Percentiles rank a stretch among this genome's conserved stretches.
Evolutionary conservation across 805 yeast species (phyloP).

Genomic region (Teunomyces funiuensis): DNA sequence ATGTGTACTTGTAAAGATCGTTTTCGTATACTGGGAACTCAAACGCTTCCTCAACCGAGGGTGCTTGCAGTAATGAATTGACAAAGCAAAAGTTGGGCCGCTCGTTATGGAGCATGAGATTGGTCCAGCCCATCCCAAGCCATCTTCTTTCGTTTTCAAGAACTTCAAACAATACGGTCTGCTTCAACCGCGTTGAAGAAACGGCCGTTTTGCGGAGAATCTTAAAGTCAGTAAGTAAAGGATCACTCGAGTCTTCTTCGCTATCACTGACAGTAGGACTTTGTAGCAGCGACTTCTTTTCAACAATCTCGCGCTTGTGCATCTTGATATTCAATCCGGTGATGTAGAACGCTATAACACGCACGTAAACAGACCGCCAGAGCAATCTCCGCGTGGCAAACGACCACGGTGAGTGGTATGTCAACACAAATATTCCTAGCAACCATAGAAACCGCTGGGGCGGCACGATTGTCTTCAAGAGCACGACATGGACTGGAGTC

Average conservation of each 20-base stretch:
- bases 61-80: slow-evolving; percentile 29
- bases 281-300: slow-evolving; percentile 14
- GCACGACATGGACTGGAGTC: slow-evolving; percentile 46
- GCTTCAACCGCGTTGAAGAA: slow-evolving; percentile 45
- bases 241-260: slow-evolving; percentile 18
- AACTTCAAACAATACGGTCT: slow-evolving; percentile 49
- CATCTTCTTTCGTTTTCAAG: slow-evolving; percentile 61
- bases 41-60: slow-evolving; percentile 34
- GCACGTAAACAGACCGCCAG: slow-evolving; percentile 49
- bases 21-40: slow-evolving; percentile 45
- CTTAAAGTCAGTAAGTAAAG: slow-evolving; percentile 34
- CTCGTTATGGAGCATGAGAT: slow-evolving; percentile 51
- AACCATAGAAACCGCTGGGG: slow-evolving; percentile 36
- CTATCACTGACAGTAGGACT: slow-evolving; percentile 18
- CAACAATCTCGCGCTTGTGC: slow-evolving; percentile 5
- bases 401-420: slow-evolving; percentile 51
- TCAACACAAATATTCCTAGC: slow-evolving; percentile 36
- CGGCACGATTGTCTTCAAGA: slow-evolving; percentile 32
- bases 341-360: slow-evolving; percentile 36
- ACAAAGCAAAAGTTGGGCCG: slow-evolving; percentile 49
- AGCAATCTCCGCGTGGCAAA: slow-evolving; percentile 44
- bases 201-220: slow-evolving; percentile 37
- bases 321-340: slow-evolving; percentile 35
- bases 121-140: slow-evolving; percentile 62
- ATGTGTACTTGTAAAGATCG: slow-evolving; percentile 39